These are phyloP conservation scores for Filosporella fistucella DNA, from an alignment of 495 filamentous ascomycete species.

Conservation along the genomic window DNA sequence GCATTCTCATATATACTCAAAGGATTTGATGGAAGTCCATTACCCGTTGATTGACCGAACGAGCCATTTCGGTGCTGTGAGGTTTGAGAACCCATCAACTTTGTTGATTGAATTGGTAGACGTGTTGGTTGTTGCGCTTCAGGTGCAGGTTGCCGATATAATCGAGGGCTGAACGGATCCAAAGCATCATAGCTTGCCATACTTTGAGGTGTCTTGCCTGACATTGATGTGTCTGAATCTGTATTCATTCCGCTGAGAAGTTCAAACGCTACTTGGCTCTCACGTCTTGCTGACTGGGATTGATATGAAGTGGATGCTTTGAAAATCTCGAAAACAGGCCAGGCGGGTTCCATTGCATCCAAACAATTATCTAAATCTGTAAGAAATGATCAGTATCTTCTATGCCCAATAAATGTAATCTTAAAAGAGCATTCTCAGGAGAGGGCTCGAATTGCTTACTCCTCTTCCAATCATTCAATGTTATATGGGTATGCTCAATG, in stretches of 20 bases:
- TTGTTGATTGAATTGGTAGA: too few species aligned
- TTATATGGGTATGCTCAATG: slow-evolving; percentile 20
- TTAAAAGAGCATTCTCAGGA: too few species aligned
- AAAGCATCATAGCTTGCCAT: slow-evolving; percentile 7
- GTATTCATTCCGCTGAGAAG: slow-evolving; percentile 17
- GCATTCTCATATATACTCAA: slow-evolving; percentile 16
- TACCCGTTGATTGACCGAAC: slow-evolving; percentile 14
- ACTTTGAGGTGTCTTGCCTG: slow-evolving; percentile 20
- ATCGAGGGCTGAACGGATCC: slow-evolving; percentile 7
- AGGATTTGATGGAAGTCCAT: slow-evolving; percentile 11
- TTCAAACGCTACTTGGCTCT: slow-evolving; percentile 22
- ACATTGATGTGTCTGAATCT: slow-evolving; percentile 13
- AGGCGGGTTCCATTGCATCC: slow-evolving; percentile 19
- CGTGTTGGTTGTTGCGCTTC: not conserved
- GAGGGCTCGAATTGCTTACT: too few species aligned
- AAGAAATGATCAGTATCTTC: too few species aligned
- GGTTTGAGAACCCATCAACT: too few species aligned
- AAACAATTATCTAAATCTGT: slow-evolving; percentile 21
- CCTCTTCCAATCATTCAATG: slow-evolving; percentile 20
- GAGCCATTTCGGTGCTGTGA: slow-evolving; percentile 1
- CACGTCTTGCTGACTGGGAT: slow-evolving; percentile 2
- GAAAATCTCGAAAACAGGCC: slow-evolving; percentile 20
- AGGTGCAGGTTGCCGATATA: not conserved
- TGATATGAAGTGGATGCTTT: slow-evolving; percentile 14
- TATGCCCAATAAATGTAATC: too few species aligned